Base-by-base conservation (phyloP, 257 asterid species). In the Capsicum pubescens region DNA sequence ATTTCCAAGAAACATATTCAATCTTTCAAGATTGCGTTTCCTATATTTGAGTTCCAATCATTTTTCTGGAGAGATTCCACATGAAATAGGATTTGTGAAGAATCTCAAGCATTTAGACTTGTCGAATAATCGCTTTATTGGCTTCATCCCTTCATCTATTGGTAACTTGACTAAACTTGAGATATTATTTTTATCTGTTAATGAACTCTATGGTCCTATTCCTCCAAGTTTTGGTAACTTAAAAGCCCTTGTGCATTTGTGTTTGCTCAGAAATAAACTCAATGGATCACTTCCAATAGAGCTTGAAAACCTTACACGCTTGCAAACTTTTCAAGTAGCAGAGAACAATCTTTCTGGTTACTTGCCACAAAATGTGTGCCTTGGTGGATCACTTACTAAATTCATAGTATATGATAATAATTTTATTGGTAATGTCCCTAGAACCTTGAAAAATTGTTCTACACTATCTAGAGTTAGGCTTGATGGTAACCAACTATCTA, bases 391-490 rank as follows among this genome's bases (percentile, higher is more conserved):
- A 12, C 79, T 91, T 3, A 36, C 12, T 19, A 56, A 48, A 3
- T 59, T 91, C 21, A 67, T 80, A 9, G 84, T 74, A n/a, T 35
- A 48, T 46, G 36, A 72, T n/a, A 91, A 91, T 86, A 59, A 19
- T 3, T 84, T 86, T 44, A 82, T 67, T 0, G 93, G 92, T 69
- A 56, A 12, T 70, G 26, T 86, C 15, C 91, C 92, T 0, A 57
- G 4, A 84, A 89, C 87, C 86, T 63, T 91, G 84, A 87, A 87
- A 83, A 89, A 77, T 67, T 91, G 93, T 44, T 67, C 87, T 3
- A 85, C 82, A n/a, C 81, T 90, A 54, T 19, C 7, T n/a, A 82
- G 89, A 80, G 83, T 74, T n/a, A 59, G 85, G 72, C 87, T 89
- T 17, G 85, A 88, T 3, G 44, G 55, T n/a, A 91, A 91, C 82